Conservation (phyloP, 768 basidiomycete genomes). For the Tylopilus sp. region DNA sequence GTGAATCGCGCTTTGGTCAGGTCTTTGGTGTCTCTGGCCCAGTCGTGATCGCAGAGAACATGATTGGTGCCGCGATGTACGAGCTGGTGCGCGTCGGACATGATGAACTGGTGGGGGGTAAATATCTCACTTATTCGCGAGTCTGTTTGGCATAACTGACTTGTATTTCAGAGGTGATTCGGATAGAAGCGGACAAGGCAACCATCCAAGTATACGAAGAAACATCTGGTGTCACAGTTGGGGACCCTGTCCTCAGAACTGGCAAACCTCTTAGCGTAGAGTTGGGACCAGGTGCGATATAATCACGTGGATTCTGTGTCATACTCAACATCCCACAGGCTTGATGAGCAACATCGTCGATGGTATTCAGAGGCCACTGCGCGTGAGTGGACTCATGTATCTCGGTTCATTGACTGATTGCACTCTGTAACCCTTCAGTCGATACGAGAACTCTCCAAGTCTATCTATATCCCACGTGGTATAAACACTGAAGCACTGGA, state of each 20-base stretch:
- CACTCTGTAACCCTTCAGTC: slow-evolving; percentile 40
- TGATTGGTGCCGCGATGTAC: slow-evolving; percentile 95
- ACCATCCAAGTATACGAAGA: slow-evolving; percentile 99
- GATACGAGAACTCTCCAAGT: slow-evolving; percentile 95
- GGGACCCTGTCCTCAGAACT: slow-evolving; percentile 95
- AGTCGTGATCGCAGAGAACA: slow-evolving; percentile 94
- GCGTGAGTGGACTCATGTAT: slow-evolving; percentile 46
- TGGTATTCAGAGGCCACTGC: slow-evolving; percentile 90
- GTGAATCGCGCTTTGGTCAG: slow-evolving; percentile 81
- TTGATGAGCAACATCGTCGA: slow-evolving; percentile 99
- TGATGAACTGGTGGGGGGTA: slow-evolving; percentile 96
- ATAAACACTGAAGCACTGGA: slow-evolving; percentile 97
- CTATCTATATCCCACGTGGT: slow-evolving; percentile 99
- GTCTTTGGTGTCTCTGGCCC: slow-evolving; percentile 97
- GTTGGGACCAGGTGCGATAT: slow-evolving; percentile 81
- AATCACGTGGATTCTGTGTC: not conserved
- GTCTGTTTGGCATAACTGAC: slow-evolving; percentile 10
- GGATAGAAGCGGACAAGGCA: slow-evolving; percentile 96
- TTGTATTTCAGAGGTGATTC: slow-evolving; percentile 83
- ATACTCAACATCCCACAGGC: slow-evolving; percentile 44
- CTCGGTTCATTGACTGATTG: slow-evolving; percentile 1
- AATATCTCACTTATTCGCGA: slow-evolving; percentile 16
- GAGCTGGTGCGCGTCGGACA: slow-evolving; percentile 98
- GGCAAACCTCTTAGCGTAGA: slow-evolving; percentile 98
- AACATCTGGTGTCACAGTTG: slow-evolving; percentile 97